phyloP scores from a whole-genome alignment of 768 basidiomycete genomes.

The Cyclocybe aegerita region DNA sequence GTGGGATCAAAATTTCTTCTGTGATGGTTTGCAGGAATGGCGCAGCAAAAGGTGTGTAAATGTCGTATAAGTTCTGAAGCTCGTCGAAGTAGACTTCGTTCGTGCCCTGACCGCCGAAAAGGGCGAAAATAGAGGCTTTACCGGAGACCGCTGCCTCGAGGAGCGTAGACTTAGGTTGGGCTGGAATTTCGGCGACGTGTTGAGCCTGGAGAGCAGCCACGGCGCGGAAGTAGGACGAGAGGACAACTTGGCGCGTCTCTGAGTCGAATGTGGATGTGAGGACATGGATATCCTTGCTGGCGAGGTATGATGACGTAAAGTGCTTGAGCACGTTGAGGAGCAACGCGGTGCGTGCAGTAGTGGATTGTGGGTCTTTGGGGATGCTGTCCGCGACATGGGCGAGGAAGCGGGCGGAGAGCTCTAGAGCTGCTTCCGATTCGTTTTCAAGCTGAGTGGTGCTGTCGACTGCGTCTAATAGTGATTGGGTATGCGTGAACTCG shows the following conservation, averaged over 20 bases:
- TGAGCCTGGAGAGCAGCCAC: conserved; percentile 62
- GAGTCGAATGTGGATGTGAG: conserved; percentile 73
- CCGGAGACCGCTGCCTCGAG: conserved; percentile 59
- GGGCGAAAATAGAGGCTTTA: conserved; percentile 78
- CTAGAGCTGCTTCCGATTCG: conserved; percentile 63
- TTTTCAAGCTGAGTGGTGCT: conserved; percentile 51
- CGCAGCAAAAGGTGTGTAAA: conserved; percentile 84
- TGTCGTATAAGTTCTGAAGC: conserved; percentile 87
- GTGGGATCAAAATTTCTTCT: conserved; percentile 65
- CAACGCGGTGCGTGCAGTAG: conserved; percentile 56
- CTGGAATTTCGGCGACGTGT: conserved; percentile 55
- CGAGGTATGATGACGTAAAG: conserved; percentile 77
- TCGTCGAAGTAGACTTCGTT: conserved; percentile 99
- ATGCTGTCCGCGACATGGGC: conserved; percentile 69
- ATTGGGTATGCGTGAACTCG: conserved; percentile 73
- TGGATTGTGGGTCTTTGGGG: conserved; percentile 52
- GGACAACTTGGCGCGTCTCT: conserved; percentile 73
- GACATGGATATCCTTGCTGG: conserved; percentile 75
- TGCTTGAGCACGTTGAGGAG: conserved; percentile 74
- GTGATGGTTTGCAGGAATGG: conserved; percentile 68
- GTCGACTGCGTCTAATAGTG: conserved; percentile 56
- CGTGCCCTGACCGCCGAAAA: conserved; percentile 97
- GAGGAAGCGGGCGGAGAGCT: conserved; percentile 84
- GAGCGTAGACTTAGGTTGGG: conserved; percentile 64
- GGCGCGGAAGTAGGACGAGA: conserved; percentile 78